Conservation (phyloP, 495 filamentous ascomycete species). For the Amniculicola lignicola region DNA sequence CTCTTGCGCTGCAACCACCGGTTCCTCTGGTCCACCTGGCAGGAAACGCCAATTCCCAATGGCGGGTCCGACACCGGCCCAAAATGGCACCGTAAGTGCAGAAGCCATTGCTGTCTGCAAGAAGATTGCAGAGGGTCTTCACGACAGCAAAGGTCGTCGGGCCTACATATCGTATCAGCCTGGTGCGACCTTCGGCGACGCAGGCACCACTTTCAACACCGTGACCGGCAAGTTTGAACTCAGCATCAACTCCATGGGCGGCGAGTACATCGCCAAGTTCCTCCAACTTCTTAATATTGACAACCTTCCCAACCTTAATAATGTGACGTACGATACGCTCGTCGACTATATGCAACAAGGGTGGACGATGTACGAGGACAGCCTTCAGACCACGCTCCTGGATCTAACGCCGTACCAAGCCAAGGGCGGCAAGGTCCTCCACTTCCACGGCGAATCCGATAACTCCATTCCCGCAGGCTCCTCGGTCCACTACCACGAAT, state of each 20-base stretch:
- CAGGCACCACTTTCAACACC: slow-evolving; percentile 45
- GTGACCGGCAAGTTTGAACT: slow-evolving; percentile 44
- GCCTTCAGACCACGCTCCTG: slow-evolving; percentile 49
- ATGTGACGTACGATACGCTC: slow-evolving; percentile 51
- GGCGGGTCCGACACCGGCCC: neutral
- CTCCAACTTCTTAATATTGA: slow-evolving; percentile 40
- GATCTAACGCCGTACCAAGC: slow-evolving; percentile 47
- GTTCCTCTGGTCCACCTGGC: slow-evolving; percentile 35
- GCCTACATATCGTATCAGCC: slow-evolving; percentile 51
- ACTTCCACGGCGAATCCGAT: slow-evolving; percentile 54
- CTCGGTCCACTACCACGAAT: slow-evolving; percentile 50
- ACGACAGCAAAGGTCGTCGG: slow-evolving; percentile 45
- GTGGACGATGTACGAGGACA: slow-evolving; percentile 35
- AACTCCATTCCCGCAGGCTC: slow-evolving; percentile 48
- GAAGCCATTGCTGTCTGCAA: slow-evolving; percentile 40
- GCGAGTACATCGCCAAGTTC: slow-evolving; percentile 41
- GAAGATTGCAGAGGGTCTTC: slow-evolving; percentile 46
- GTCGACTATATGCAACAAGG: slow-evolving; percentile 45
- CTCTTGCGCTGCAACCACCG: slow-evolving; percentile 45
- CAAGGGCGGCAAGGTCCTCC: slow-evolving; percentile 52
- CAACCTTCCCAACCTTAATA: slow-evolving; percentile 40
- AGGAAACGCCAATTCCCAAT: no score
- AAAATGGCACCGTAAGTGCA: slow-evolving; percentile 1
- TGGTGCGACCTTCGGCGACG: slow-evolving; percentile 45
- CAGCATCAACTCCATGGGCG: slow-evolving; percentile 40